Conservation (phyloP, 2,329 filamentous ascomycete genomes). For the Stachybotrys chartarum region DNA sequence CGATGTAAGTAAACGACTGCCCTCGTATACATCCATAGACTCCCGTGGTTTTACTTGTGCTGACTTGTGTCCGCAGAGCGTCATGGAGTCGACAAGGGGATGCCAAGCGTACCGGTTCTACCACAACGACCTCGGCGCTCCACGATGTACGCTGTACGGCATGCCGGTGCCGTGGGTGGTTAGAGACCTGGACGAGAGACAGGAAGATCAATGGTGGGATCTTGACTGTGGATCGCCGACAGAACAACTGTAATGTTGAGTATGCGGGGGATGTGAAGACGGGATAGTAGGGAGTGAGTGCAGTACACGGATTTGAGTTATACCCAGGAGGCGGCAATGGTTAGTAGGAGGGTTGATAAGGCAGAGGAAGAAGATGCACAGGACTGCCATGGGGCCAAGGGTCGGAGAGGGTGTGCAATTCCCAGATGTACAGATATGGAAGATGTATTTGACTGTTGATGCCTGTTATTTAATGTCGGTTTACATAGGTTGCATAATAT, state of each 20-base stretch:
- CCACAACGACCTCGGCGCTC: conserved; percentile 17
- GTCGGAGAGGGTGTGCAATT: too few relatives aligned
- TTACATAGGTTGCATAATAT: too few relatives aligned
- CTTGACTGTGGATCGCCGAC: conserved; percentile 26
- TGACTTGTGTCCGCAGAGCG: conserved; percentile 15
- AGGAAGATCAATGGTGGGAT: conserved; percentile 27
- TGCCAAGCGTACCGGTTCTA: conserved; percentile 30
- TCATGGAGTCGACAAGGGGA: conserved; percentile 19
- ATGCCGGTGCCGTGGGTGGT: conserved; percentile 21
- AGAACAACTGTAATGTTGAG: conserved; percentile 1
- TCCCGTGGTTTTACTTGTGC: neutral
- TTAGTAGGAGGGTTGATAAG: too few relatives aligned
- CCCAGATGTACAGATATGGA: too few relatives aligned
- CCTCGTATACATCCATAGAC: neutral
- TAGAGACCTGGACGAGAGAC: conserved; percentile 17
- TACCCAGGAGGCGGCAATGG: too few relatives aligned
- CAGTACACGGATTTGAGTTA: too few relatives aligned
- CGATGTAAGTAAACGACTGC: conserved; percentile 15
- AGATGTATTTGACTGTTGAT: too few relatives aligned
- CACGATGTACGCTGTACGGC: conserved; percentile 29
- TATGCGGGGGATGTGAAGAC: too few relatives aligned
- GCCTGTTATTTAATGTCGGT: too few relatives aligned
- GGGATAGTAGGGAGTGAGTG: too few relatives aligned
- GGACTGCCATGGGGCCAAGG: too few relatives aligned
- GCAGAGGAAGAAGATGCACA: too few relatives aligned